Percentiles rank a stretch among this genome's conserved stretches.
Conservation (phyloP, 176 grass and related monocot species). For the Alloteropsis semialata region DNA sequence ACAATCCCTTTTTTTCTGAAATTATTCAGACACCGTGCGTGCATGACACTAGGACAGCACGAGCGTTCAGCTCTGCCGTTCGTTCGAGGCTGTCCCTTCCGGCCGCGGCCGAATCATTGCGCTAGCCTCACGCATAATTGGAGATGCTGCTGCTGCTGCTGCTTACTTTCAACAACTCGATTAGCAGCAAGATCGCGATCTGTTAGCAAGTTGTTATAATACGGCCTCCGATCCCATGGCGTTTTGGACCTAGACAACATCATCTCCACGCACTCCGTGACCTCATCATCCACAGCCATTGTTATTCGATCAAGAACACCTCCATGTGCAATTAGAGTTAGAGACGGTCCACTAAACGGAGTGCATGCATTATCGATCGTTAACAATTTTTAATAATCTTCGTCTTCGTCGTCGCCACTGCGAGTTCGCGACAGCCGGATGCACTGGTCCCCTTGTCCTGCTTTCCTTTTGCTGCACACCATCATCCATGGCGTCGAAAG, state of each 20-base stretch:
- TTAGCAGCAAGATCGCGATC: constrained; percentile 14
- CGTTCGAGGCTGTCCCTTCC: constrained; percentile 3
- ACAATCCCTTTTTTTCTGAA: background rate
- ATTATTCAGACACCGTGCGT: background rate
- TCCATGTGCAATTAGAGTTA: constrained; percentile 15
- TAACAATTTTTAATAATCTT: background rate
- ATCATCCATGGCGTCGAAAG: background rate
- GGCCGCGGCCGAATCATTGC: constrained; percentile 16
- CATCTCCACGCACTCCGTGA: background rate
- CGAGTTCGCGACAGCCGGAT: background rate
- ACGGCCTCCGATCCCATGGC: background rate
- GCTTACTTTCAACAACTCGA: background rate
- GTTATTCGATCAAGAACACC: no score
- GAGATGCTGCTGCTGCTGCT: background rate
- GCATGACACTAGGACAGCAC: background rate
- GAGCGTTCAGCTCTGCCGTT: background rate
- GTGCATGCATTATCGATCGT: background rate
- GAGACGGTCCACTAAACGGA: background rate
- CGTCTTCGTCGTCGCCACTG: background rate
- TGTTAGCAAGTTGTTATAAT: background rate
- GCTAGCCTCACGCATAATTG: constrained; percentile 22
- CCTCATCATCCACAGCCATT: background rate
- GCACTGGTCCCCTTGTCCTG: background rate
- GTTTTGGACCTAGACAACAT: background rate
- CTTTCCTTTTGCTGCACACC: background rate